These are phyloP conservation scores for Friedmanniomyces endolithicus DNA, from an alignment of 495 filamentous ascomycete genomes.

Conservation along the genomic window DNA sequence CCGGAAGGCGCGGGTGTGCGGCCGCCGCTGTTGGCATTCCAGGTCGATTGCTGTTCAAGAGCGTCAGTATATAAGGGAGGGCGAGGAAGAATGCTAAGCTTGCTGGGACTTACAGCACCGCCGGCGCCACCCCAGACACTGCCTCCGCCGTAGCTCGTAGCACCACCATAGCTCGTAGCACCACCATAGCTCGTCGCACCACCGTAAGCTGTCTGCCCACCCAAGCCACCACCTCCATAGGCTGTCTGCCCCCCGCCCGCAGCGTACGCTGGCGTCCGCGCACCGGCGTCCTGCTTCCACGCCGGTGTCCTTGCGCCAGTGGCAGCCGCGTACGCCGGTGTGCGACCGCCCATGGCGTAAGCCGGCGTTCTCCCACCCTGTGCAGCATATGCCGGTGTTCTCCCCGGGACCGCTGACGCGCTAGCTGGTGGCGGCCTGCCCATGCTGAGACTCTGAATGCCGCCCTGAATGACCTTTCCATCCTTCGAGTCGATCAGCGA, in stretches of 20 bases:
- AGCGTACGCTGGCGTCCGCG: constrained; percentile 13
- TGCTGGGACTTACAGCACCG: constrained; percentile 1
- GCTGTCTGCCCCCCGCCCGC: constrained; percentile 6
- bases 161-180: constrained; percentile 16
- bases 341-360: constrained; percentile 36
- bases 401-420: neutral
- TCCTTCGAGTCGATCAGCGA: constrained; percentile 69
- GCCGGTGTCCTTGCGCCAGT: constrained; percentile 52
- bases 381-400: constrained; percentile 33
- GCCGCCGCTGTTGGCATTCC: constrained; percentile 43
- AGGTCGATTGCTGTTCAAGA: constrained; percentile 19
- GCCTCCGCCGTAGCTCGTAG: constrained; percentile 14
- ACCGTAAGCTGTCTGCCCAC: constrained; percentile 52
- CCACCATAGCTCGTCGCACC: constrained; percentile 17
- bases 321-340: constrained; percentile 24
- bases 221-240: constrained; percentile 19
- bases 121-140: constrained; percentile 17
- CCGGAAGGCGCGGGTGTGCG: constrained; percentile 47
- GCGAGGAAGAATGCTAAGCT: neutral
- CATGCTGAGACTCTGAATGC: constrained; percentile 36
- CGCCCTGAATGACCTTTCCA: constrained; percentile 53
- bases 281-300: constrained; percentile 42
- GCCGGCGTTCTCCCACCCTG: constrained; percentile 55
- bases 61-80: neutral
- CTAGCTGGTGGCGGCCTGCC: constrained; percentile 10